Evolutionary conservation across 2,329 filamentous ascomycete genomes (phyloP), one percentile per base, ranked within the genome.

Genomic region (Aspergillus hiratsukae): DNA sequence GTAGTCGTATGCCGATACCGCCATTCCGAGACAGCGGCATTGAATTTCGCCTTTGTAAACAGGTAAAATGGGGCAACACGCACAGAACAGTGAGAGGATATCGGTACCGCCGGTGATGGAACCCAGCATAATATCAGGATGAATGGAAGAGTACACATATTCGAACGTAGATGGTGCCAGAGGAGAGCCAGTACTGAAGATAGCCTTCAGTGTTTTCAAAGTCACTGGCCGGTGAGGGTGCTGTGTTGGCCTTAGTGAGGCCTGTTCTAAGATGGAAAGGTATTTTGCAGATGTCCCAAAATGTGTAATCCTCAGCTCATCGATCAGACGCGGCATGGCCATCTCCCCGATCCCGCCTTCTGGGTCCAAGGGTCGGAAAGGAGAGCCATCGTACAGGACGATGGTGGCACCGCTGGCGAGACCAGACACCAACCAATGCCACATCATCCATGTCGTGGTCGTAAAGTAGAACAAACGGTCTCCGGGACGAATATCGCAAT

Each of bases 371-470:
- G 89, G 89, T 50, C 83, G 82, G 78, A 97, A 97, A 0, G 94
- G 94, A 0, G 90, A 96, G 49, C 94, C 94, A 53, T 96, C 90
- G 74, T 97, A 99, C 3, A 97, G 81, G 21, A 97, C 82, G 11
- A 97, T 79, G 0, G 90, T 93, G 10, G 89, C 84, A 53, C 93
- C 93, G 29, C 85, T 87, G 9, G 92, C 89, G 3, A 97, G 84
- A 5, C 87, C 90, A 1, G 90, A 93, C 21, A 97, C 83, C 43
- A 92, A 87, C 92, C 93, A 97, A 72, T 97, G 93, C 91, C 92
- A 97, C 93, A 97, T 97, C 92, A 99, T 97, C 94, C 92, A 97
- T 0, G 91, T 95, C 10, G 88, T 91, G 3, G 92, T 97, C 1
- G 91, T 96, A 76, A 92, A 97, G 77, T 97, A 97, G 73, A 97